Evolutionary conservation across 2,329 filamentous ascomycete genomes (phyloP), one percentile per base, ranked within the genome.

Genomic region (Albifimbria verrucaria): DNA sequence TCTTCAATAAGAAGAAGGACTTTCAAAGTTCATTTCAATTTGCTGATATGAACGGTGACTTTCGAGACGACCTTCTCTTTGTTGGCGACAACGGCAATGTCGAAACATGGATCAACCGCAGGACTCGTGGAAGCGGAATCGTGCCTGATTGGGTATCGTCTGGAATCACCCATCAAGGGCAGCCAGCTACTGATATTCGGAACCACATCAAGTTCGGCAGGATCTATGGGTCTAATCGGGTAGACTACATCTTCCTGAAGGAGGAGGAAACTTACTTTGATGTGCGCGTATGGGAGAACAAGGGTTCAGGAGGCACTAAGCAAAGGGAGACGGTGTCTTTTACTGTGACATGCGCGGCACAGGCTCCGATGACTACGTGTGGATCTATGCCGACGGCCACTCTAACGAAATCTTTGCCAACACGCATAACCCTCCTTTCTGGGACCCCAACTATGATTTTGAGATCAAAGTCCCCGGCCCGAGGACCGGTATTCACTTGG

Each of bases 401-500:
- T 7, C 20, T 9, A n/a, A 9, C 20, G 39, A 43, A n/a, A 43
- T 43, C 9, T n/a, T 10, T 21, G 20, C 39, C 9, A 43, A 43
- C 20, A 43, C 18, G 7, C 39, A 43, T 7, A 10, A 7, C 9
- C 39, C 39, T 10, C 39, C 39, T 9, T 10, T 7, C 39, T 43
- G 39, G 39, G 39, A n/a, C 9, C 39, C 9, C 39, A n/a, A 43
- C 39, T 7, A 7, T 7, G 9, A 9, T 18, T 10, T 43, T 43
- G 15, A 7, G 7, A 7, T 43, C 20, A 10, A 7, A 7, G 39
- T 43, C 39, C 39, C 39, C 18, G 17, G 53, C 44, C 41, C 50
- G 51, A 28, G 52, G 53, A 22, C 45, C 23, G 62, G 62, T 44
- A 50, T 72, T 3, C 63, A 70, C 44, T 55, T 71, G 11, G 62